phyloP scores from a whole-genome alignment of 805 yeast genomes.

The Isabelozyma heimii region DNA sequence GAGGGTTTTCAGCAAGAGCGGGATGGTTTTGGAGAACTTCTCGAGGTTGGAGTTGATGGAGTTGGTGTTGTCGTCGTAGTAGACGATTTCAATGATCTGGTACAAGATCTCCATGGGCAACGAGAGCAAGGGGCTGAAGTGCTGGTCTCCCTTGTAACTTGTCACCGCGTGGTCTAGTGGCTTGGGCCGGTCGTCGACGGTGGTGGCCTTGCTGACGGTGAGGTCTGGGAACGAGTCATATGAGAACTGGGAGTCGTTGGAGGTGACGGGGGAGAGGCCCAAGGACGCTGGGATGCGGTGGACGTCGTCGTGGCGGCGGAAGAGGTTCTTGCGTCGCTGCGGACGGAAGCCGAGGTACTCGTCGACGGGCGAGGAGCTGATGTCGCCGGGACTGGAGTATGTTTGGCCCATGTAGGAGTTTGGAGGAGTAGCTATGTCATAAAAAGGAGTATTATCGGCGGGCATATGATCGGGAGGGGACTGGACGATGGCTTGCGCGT shows the following conservation, averaged over 20 bases:
- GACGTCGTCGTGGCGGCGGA: constrained; percentile 4
- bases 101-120: constrained; percentile 57
- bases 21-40: constrained; percentile 49
- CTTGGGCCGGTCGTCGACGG: background rate
- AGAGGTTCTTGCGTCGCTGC: background rate
- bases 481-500: background rate
- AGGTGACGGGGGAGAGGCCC: constrained; percentile 24
- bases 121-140: constrained; percentile 14
- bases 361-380: background rate
- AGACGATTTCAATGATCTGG: constrained; percentile 54
- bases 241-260: constrained; percentile 16
- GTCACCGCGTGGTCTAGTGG: background rate
- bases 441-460: background rate
- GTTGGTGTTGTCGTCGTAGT: constrained; percentile 51
- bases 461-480: background rate
- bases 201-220: background rate
- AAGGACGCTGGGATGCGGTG: constrained; percentile 10
- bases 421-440: background rate
- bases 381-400: background rate
- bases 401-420: background rate
- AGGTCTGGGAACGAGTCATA: background rate
- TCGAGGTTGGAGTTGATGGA: constrained; percentile 52
- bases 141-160: background rate
- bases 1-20: constrained; percentile 56
- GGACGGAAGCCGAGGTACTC: background rate